phyloP scores from a whole-genome alignment of 352 stramenopile species.

The Globisporangium sylvaticum region DNA sequence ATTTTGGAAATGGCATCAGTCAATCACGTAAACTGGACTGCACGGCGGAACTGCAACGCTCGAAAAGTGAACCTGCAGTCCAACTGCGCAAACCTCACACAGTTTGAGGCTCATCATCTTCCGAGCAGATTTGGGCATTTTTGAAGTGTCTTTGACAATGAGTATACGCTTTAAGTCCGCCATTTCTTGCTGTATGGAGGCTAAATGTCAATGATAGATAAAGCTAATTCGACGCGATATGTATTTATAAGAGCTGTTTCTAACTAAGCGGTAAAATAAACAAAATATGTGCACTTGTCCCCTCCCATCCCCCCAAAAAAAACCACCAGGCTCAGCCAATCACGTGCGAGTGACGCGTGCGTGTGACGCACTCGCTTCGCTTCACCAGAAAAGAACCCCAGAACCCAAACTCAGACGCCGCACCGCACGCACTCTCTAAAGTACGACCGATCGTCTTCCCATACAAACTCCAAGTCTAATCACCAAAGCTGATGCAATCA shows the following conservation, averaged over 20 bases:
- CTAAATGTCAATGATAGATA: no score
- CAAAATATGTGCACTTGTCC: background rate
- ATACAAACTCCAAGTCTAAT: constrained; percentile 14
- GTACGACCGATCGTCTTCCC: background rate
- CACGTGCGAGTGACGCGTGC: constrained; percentile 5
- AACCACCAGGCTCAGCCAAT: constrained; percentile 4
- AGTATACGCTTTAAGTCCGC: background rate
- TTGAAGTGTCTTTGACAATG: background rate
- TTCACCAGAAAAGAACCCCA: background rate
- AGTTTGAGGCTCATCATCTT: background rate
- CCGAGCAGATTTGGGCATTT: background rate
- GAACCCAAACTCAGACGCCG: constrained; percentile 2
- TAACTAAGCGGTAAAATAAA: background rate
- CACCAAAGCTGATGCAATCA: background rate
- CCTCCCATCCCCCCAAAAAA: background rate
- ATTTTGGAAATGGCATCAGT: background rate
- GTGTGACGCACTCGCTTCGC: constrained; percentile 8
- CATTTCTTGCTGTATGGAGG: background rate
- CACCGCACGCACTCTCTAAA: background rate
- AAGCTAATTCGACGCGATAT: no score
- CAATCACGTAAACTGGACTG: background rate
- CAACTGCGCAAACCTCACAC: background rate
- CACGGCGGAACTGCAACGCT: background rate
- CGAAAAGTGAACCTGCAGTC: background rate
- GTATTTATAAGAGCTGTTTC: no score